Evolutionary conservation across 345 rosid genomes (phyloP), one percentile per base, ranked within the genome.

Genomic region (Rubroshorea leprosula): DNA sequence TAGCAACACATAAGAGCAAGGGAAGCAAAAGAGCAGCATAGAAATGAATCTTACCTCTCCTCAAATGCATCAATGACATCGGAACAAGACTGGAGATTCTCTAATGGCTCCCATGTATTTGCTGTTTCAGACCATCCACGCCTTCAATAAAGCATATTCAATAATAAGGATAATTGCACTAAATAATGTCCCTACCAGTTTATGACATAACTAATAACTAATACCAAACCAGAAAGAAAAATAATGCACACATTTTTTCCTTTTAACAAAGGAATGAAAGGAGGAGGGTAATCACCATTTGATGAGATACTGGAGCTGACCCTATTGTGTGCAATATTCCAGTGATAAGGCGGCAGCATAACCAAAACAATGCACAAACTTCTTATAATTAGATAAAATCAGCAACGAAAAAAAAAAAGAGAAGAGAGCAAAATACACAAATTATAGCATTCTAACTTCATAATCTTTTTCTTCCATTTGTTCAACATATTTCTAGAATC

Each of bases 91-190:
- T 71, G 81, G 23, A 94, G 87, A 70, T 94, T 94, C 86, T 86
- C 96, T 46, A 87, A 48, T 19, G 99, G 99, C 76, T 94, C 99
- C 99, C 99, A 94, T 19, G 99, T 94, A 68, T 94, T 94, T 2
- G 93, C 78, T 3, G 93, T 77, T 67, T 90, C 97, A 0, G 99
- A 91, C 99, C 99, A 94, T 24, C 91, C 96, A 16, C 97, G 95
- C 99, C 99, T 94, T 83, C 43, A 66, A 45, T 10, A 54, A 52
- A 29, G 23, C 24, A 54, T 60, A 69, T 61, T 52, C 54, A 60
- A 63, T 47, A 61, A 54, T 62, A 19, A 19, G n/a, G 10, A 24
- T 38, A 17, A 48, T 17, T 22, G 23, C 1, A 9, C 6, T 46
- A 23, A 52, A 19, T 11, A 31, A 13, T 14, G 5, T 44, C 4